Evolutionary conservation across 371 early-diverging fungal genomes (phyloP), one percentile per base, ranked within the genome.

Genomic region (Haplosporangium sp.): DNA sequence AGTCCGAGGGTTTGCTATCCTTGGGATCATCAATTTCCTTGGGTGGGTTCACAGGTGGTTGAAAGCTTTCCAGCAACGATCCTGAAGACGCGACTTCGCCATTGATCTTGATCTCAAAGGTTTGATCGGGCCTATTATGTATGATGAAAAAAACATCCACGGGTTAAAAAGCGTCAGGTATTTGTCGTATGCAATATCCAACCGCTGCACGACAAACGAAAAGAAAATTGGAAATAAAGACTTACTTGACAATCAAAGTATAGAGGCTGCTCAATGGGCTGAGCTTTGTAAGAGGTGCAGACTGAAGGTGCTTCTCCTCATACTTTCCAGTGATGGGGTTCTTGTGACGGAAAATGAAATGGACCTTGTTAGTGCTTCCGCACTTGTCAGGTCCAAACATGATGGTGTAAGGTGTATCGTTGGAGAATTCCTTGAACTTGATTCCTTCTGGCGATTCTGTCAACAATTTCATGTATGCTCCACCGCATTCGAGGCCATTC

Each of bases 381-480:
- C 99, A 99, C 73, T 91, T 91, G 85, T 99, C 99, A 50, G 99
- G 99, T 58, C 94, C 95, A 83, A 94, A 94, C 94, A 93, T 98
- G 85, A 99, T 93, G 64, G 96, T 96, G 55, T 83, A 82, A 12
- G 85, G 83, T 42, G 76, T 76, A 20, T 80, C 67, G 43, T 80
- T 83, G 59, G 92, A 87, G 60, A 84, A 84, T 58, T 83, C 82
- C 46, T 80, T 81, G 65, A 79, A 81, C 55, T 82, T 79, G 69
- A 84, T 81, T 23, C 74, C 81, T 41, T 85, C 63, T 90, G 82
- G 80, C 0, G 75, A 71, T 40, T 79, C 70, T 3, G 83, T 81
- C 59, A 79, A 82, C 60, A 99, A 89, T 89, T 99, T 99, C 63
- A 96, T 81, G 84, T 99, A 99, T 29, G 97, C 97, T 47, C 99